phyloP scores from a whole-genome alignment of 129 eudicot species.

The Saposhnikovia divaricata region DNA sequence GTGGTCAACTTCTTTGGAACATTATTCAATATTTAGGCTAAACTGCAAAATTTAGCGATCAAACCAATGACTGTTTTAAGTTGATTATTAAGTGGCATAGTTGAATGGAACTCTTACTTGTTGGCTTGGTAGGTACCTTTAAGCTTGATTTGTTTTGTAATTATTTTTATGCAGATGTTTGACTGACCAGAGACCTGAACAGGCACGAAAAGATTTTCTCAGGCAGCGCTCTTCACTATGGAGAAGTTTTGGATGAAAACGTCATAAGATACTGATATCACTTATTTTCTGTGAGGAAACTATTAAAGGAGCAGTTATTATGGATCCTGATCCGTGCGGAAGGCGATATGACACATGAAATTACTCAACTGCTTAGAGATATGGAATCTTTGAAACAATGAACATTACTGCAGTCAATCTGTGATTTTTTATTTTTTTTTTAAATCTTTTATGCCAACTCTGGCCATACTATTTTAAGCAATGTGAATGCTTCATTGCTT shows the following conservation, averaged over 20 bases:
- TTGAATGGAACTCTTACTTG: not conserved
- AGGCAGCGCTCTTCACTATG: not conserved
- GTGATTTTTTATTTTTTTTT: not conserved
- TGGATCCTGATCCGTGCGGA: not conserved
- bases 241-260: conserved; percentile 1
- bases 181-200: conserved; percentile 19
- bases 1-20: not conserved
- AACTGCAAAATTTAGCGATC: not conserved
- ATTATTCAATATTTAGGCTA: not conserved
- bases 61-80: not conserved
- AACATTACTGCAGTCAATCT: not conserved
- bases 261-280: not conserved
- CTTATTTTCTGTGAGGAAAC: not conserved
- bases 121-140: conserved; percentile 1
- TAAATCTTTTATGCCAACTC: not conserved
- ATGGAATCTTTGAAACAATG: not conserved
- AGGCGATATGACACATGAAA: not conserved
- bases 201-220: conserved; percentile 3
- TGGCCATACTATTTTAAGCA: not conserved
- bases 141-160: not conserved
- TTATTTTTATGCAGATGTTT: conserved; percentile 51
- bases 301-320: not conserved
- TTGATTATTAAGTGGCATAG: not conserved
- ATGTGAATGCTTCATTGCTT: not conserved
- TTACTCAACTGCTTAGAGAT: not conserved